Evolutionary conservation across 805 yeast genomes (phyloP).

Genomic region (Metschnikowia amazonensis): DNA sequence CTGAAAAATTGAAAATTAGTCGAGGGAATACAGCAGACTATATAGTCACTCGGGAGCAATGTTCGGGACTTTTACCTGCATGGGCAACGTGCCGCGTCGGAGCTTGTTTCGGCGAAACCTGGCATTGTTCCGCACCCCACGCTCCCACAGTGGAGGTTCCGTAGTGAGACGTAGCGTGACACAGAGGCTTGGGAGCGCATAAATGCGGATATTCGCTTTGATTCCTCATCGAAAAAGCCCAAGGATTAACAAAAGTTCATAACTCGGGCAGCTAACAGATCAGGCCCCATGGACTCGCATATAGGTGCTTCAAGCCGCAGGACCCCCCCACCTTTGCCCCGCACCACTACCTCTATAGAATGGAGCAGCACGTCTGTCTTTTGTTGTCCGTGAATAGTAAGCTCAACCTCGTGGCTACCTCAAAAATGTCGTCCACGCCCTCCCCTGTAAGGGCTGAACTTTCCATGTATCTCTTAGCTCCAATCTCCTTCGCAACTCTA

Average conservation of each 20-base stretch:
- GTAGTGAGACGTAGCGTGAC: not conserved
- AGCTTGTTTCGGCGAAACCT: conserved; percentile 5
- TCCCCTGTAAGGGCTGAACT: conserved; percentile 92
- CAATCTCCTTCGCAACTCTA: conserved; percentile 68
- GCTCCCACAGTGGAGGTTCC: not conserved
- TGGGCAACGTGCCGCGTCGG: conserved; percentile 5
- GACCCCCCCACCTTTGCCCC: conserved; percentile 5
- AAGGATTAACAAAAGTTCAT: not conserved
- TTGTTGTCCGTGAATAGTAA: conserved; percentile 41
- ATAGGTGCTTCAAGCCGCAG: not conserved
- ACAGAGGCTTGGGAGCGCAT: not conserved
- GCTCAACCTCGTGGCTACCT: conserved; percentile 83
- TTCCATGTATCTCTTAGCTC: conserved; percentile 80
- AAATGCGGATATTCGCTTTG: not conserved
- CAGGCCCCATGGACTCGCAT: not conserved
- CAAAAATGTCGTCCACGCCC: conserved; percentile 92
- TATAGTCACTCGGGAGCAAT: conserved; percentile 7
- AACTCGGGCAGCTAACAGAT: not conserved
- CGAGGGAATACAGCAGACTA: conserved; percentile 1
- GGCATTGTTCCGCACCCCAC: conserved; percentile 3
- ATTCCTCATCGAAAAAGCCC: not conserved
- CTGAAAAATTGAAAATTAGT: not conserved
- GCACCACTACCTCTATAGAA: conserved; percentile 21
- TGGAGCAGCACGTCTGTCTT: conserved; percentile 31
- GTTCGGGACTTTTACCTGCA: conserved; percentile 4